Evolutionary conservation across 805 yeast species (phyloP), one percentile per base, ranked within the genome.

Genomic region (Komagataella ulmi): DNA sequence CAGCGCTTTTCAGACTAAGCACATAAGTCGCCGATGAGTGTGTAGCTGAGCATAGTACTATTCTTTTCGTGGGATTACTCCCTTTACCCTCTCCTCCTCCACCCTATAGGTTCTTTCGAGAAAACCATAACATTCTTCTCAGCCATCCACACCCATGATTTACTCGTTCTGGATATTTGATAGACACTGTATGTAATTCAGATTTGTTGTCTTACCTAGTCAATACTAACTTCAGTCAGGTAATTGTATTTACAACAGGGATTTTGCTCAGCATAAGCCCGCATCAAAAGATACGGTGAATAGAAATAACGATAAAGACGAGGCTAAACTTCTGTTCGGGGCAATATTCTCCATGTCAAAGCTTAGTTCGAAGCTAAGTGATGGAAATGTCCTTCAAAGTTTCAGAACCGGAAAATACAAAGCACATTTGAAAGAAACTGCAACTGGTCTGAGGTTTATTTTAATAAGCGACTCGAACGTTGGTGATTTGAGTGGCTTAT

Each of bases 101-200:
- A 18, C 18, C 18, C 40, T 7, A 8, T 10, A 30, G 14, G 7
- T 2, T 10, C 14, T 14, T 30, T 30, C 40, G 40, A 30, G 40
- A 30, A 30, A 30, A 30, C 14, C 40, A 30, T 30, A 30, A 30
- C 40, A 30, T 30, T 30, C 40, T 30, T 30, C 40, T 30, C 40
- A 10, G 14, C 40, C 14, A 14, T 30, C 3, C 14, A 30, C 40
- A 30, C 40, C 14, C 12, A 30, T 30, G 40, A 80, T 89, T 48
- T 83, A 83, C 68, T 86, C 96, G 8, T 85, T 90, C 62, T 87
- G 89, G 86, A 79, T 91, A 52, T 91, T 85, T 63, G 97, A 91
- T 64, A 77, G 93, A 63, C 97, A 91, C 67, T 87, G 97, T 67
- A 70, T 50, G 77, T 64, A 23, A 7, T 10, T 3, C n/a, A 17